Percentiles rank a stretch among this genome's conserved stretches.
phyloP scores from a whole-genome alignment of 257 asterid genomes.

The Solanum bulbocastanum region DNA sequence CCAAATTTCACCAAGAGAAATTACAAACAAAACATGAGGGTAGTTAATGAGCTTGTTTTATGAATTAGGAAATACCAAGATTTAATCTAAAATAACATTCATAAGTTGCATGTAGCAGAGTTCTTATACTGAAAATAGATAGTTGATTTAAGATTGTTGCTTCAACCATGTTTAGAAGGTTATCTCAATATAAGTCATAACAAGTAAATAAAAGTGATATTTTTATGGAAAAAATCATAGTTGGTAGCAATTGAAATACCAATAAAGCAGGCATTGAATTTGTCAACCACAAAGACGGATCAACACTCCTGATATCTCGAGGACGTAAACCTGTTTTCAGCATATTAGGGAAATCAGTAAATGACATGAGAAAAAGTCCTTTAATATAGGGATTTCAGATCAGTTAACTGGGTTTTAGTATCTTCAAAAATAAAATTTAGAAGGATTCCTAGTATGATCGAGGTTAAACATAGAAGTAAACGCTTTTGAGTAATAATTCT shows the following conservation, averaged over 20 bases:
- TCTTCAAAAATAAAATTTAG: neutral
- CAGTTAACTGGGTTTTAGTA: neutral
- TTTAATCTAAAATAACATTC: neutral
- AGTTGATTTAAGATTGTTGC: neutral
- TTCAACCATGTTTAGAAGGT: neutral
- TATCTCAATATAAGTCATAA: neutral
- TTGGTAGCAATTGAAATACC: conserved; percentile 26
- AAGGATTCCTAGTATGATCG: neutral
- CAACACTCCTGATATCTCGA: conserved; percentile 94
- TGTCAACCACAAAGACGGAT: conserved; percentile 96
- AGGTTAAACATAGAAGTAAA: neutral
- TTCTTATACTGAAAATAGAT: neutral
- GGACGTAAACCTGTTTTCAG: conserved; percentile 73
- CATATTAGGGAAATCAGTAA: neutral
- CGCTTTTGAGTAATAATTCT: neutral
- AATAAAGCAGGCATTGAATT: conserved; percentile 92
- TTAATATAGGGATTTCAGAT: neutral
- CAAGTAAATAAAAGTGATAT: neutral
- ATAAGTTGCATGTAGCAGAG: neutral
- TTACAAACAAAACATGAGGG: neutral
- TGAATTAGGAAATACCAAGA: neutral
- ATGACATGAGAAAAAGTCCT: neutral
- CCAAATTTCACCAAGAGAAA: neutral
- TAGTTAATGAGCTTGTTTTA: neutral
- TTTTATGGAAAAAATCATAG: neutral